Base-by-base conservation (phyloP, 768 basidiomycete species). In the Agaricus subrufescens region DNA sequence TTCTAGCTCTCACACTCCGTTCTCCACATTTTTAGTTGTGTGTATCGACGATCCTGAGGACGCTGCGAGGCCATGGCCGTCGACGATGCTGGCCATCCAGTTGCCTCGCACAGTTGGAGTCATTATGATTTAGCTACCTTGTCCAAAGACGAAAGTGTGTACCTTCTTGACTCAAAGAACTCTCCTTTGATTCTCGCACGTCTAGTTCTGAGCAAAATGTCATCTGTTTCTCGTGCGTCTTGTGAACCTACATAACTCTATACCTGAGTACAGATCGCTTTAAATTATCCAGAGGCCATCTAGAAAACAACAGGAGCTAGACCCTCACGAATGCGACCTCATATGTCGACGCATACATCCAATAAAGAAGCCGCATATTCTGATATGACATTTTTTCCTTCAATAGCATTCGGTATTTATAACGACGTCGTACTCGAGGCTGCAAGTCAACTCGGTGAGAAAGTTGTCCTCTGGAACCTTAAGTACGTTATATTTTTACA, bases 391-490 rank as follows among this genome's bases (percentile, higher is more conserved):
- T 44, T n/a, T 52, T 14, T 34, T 25, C 11, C 14, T 26, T 25
- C 25, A 2, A 11, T 46, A 71, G 71, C 75, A 2, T 75, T 69
- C 54, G 75, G 75, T 4, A 66, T 61, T 29, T 71, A 68, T 63
- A 74, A 75, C 50, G 62, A 71, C 46, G 42, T 58, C 1, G 72
- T 73, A n/a, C 60, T 62, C 7, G 48, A 60, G 26, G 69, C 60
- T 14, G 61, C 67, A 14, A 56, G 44, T 15, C 48, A 47, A 2
- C 63, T 64, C 29, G 65, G 64, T 6, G 68, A 71, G 53, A 58
- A 55, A 6, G 50, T 70, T 2, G 64, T 67, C 23, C 58, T 60
- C n/a, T 72, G 71, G 71, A 69, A 72, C 58, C 62, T 71, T n/a
- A 71, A 71, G 72, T 71, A 43, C n/a, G 67, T 58, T 49, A 2